These are phyloP conservation scores for Ascochyta clinopodiicola DNA, from an alignment of 2,329 filamentous ascomycete genomes.

Conservation along the genomic window DNA sequence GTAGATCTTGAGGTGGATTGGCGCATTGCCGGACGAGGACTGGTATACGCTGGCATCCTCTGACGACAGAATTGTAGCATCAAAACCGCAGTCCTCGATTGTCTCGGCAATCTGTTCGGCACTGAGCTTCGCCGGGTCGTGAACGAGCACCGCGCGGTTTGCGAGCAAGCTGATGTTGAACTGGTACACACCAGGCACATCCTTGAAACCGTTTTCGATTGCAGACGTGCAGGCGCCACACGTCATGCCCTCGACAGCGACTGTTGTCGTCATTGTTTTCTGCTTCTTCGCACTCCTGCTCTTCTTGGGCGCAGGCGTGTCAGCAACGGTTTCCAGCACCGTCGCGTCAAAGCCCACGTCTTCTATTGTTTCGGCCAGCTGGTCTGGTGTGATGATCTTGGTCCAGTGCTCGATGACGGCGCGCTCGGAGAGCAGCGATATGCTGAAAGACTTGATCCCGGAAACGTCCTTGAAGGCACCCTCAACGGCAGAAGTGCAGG, in stretches of 20 bases:
- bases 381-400: slow-evolving; percentile 57
- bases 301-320: slow-evolving; percentile 40
- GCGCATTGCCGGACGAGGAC: slow-evolving; percentile 62
- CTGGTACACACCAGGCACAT: slow-evolving; percentile 77
- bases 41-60: slow-evolving; percentile 63
- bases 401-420: slow-evolving; percentile 85
- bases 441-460: slow-evolving; percentile 77
- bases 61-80: slow-evolving; percentile 81
- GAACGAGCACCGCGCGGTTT: slow-evolving; percentile 86
- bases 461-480: slow-evolving; percentile 76
- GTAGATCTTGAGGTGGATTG: slow-evolving; percentile 82
- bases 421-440: slow-evolving; percentile 83
- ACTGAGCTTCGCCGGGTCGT: slow-evolving; percentile 75
- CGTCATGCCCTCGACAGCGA: slow-evolving; percentile 95
- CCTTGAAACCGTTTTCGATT: slow-evolving; percentile 81
- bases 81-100: slow-evolving; percentile 90
- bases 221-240: slow-evolving; percentile 96
- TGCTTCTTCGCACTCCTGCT: slow-evolving; percentile 50
- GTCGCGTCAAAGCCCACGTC: slow-evolving; percentile 80
- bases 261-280: slow-evolving; percentile 73
- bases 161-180: slow-evolving; percentile 96
- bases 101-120: slow-evolving; percentile 78
- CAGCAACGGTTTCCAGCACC: slow-evolving; percentile 72
- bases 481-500: slow-evolving; percentile 86
- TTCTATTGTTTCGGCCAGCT: slow-evolving; percentile 66